Evolutionary conservation across 202 grass and related monocot species (phyloP), one percentile per base, ranked within the genome.

Genomic region (Eragrostis tef): DNA sequence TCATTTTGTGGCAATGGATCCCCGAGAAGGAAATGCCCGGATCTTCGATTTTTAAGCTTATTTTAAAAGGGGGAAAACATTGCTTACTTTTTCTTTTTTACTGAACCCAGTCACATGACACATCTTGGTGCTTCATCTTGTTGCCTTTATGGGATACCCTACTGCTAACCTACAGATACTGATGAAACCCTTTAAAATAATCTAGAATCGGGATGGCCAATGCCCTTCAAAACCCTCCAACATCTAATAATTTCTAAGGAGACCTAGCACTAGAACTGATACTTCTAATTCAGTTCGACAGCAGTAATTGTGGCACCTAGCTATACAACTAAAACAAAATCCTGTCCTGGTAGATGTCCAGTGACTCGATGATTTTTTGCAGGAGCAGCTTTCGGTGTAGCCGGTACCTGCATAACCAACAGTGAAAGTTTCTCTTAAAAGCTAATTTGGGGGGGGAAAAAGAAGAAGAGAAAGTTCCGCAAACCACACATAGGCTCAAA

Each of bases 321-420:
- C 57, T 60, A 85, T 67, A 89, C 42, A 85, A 57, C 88, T 93
- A 97, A 81, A 92, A 97, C 57, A 97, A 42, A 79, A 97, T 86
- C 11, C 72, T 92, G 22, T 94, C 86, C 78, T 94, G 89, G 11
- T 97, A 97, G 51, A 94, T 83, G 24, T 94, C 86, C 75, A 97
- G 82, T 56, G 91, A 79, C 15, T 90, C 87, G 2, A 94, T 97
- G 64, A 94, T 79, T 79, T 94, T 97, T 66, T 86, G 70, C 1
- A 31, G 29, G 29, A 31, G 29, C 29, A 31, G 29, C 29, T 98
- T 98, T 74, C 90, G 78, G n/a, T 98, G 92, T 61, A 98, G 29
- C 29, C 29, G 29, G 75, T 94, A 98, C 84, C 95, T 31, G 82
- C 29, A 16, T n/a, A 34, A 81, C 29, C 34, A 46, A 46, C 34